Base-by-base conservation (phyloP, 2,329 filamentous ascomycete species). In the Paraphoma chrysanthemicola region DNA sequence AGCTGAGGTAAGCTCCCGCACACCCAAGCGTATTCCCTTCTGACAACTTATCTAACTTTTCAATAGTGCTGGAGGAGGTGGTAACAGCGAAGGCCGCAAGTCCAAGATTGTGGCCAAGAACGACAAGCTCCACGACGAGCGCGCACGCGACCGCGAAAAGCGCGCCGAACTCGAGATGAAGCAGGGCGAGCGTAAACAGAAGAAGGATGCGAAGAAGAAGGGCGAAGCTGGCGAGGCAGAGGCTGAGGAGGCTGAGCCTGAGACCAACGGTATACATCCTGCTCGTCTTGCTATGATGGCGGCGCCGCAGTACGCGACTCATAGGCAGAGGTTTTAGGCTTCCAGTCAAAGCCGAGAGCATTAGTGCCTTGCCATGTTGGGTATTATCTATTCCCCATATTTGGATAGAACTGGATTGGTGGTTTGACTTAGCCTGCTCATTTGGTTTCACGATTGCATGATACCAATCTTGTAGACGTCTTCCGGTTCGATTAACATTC, bases 21-120 rank as follows among this genome's bases (percentile, higher is more conserved):
- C 36, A 48, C 41, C 28, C 28, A 12, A 44, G 47, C 7, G 31
- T 4, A 36, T 9, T 5, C 3, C 10, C 10, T 16, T 45, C 17
- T 31, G 3, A 41, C 7, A 12, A 4, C 6, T 14, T 10, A 16
- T 56, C 57, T 60, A 54, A 66, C 49, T 29, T 1, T 17, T 16
- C 28, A 29, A 43, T 31, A 92, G 90, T 65, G 93, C 91, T 56
- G 93, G 93, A 49, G 93, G 93, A 41, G 94, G 94, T 57, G 89
- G 89, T 59, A 96, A 93, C 76, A 91, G 87, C 44, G 83, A 88
- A 62, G 79, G 83, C 54, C 84, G 94, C 62, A 87, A 85, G 72
- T 85, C 88, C 55, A 95, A 93, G 81, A 92, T 98, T 76, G 83
- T 86, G 69, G 85, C 85, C 55, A 97, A 97, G 85, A 97, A 98